phyloP scores from a whole-genome alignment of 352 stramenopile species.

The Pythium aquatile region DNA sequence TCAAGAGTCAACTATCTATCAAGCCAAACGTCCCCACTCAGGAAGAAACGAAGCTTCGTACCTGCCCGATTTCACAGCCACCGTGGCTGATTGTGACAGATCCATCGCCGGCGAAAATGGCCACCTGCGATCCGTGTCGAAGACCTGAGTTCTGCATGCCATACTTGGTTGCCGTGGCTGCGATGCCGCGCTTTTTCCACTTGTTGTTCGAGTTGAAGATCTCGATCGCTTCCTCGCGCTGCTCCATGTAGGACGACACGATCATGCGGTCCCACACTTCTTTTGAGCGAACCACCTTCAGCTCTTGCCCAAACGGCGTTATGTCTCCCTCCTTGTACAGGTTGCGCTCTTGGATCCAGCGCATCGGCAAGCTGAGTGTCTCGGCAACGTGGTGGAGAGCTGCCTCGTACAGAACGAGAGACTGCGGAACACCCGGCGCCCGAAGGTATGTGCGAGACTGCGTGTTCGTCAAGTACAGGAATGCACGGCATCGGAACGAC shows the following conservation, averaged over 20 bases:
- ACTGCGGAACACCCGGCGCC: slow-evolving; percentile 43
- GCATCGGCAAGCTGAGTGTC: slow-evolving; percentile 28
- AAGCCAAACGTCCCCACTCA: background rate
- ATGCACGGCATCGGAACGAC: slow-evolving; percentile 31
- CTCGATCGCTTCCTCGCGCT: slow-evolving; percentile 28
- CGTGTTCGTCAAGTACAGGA: slow-evolving; percentile 51
- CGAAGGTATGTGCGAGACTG: slow-evolving; percentile 40
- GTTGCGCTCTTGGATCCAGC: slow-evolving; percentile 40
- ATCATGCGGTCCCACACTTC: slow-evolving; percentile 38
- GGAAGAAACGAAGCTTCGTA: background rate
- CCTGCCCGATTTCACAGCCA: slow-evolving; percentile 57
- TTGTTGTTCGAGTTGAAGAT: slow-evolving; percentile 49
- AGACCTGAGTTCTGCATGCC: slow-evolving; percentile 32
- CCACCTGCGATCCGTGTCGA: slow-evolving; percentile 37
- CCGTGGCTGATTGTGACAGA: slow-evolving; percentile 37
- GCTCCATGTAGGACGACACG: slow-evolving; percentile 27
- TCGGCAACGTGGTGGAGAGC: slow-evolving; percentile 40
- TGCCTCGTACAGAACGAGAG: slow-evolving; percentile 35
- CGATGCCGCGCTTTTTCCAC: slow-evolving; percentile 53
- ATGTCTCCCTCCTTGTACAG: slow-evolving; percentile 32
- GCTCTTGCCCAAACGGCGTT: slow-evolving; percentile 34
- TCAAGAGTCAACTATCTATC: background rate
- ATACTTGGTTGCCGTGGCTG: slow-evolving; percentile 73
- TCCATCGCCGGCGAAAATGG: slow-evolving; percentile 47
- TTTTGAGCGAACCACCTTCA: slow-evolving; percentile 34